Base-by-base conservation (phyloP, 2,329 filamentous ascomycete genomes). In the Scorias spongiosa region DNA sequence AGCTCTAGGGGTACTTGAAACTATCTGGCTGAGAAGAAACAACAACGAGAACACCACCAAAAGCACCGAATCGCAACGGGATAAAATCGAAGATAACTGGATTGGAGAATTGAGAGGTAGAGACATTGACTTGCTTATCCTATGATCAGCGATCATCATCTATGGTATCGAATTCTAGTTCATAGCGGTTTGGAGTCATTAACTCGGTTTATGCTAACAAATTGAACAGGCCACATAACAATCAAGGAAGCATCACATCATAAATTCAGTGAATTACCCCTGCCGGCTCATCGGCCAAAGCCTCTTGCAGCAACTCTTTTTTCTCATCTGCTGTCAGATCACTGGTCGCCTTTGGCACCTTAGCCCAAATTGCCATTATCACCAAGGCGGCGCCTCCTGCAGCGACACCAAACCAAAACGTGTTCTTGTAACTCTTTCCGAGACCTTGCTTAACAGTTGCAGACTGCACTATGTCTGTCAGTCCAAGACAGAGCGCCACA, bases 401-500 rank as follows among this genome's bases (percentile, higher is more conserved):
- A 0, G 49, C 60, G 4, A 58, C 60, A 2, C 54, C 59, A 37
- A 63, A 49, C 59, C 59, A 63, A 26, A 64, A 64, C 0, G 59
- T 57, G 6, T 61, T 49, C 45, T 62, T 59, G 48, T 64, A 64
- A 44, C 59, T 62, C 43, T 52, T 26, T 15, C 55, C 51, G 37
- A 51, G 38, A 1, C 61, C 61, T 8, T 51, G 41, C 29, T 41
- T 37, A 7, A 60, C 61, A 18, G 70, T 69, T 29, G 69, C 67
- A 1, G 73, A 69, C 40, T 64, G 64, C 2, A 63, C 61, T 12
- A 86, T 70, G 57, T 87, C 82, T 1, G 74, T 76, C 43, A 86
- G 70, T 0, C 79, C 80, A 4, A 86, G 67, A 63, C 77, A 78
- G 45, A 86, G 70, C 1, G 80, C 78, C 54, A 85, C 79, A 11